A percentile compares a stretch with the other conserved stretches of the same genome.
phyloP scores from a whole-genome alignment of 106 monocot genomes.

The Narthecium ossifragum region DNA sequence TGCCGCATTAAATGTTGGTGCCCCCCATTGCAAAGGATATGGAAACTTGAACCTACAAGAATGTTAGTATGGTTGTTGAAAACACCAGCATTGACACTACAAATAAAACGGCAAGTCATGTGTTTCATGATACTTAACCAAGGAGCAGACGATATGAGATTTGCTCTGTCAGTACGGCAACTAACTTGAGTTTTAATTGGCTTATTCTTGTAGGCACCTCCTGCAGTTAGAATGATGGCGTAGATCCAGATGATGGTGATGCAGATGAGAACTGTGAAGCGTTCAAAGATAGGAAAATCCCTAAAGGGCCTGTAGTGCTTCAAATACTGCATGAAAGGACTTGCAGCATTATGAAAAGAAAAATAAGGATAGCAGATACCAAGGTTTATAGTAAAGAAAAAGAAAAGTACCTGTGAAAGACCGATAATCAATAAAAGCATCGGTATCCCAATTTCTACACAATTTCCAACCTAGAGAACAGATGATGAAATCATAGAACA shows the following conservation, averaged over 20 bases:
- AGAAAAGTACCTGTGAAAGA: constrained; percentile 66
- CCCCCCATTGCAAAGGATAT: constrained; percentile 75
- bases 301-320: constrained; percentile 65
- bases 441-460: constrained; percentile 94
- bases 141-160: constrained; percentile 66
- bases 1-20: constrained; percentile 76
- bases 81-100: background rate
- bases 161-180: constrained; percentile 59
- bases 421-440: constrained; percentile 73
- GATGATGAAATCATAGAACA: too few species aligned
- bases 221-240: constrained; percentile 42
- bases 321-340: constrained; percentile 52
- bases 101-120: background rate
- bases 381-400: background rate
- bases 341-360: background rate
- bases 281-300: constrained; percentile 59
- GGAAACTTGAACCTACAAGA: constrained; percentile 54
- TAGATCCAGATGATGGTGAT: constrained; percentile 47
- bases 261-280: constrained; percentile 62
- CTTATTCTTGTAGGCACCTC: constrained; percentile 54
- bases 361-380: background rate
- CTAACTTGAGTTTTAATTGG: constrained; percentile 44
- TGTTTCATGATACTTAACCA: constrained; percentile 30
- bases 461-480: constrained; percentile 65
- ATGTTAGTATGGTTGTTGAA: background rate